These are phyloP conservation scores for Hypoxylon subgilvum DNA, from an alignment of 495 filamentous ascomycete genomes.

Conservation along the genomic window DNA sequence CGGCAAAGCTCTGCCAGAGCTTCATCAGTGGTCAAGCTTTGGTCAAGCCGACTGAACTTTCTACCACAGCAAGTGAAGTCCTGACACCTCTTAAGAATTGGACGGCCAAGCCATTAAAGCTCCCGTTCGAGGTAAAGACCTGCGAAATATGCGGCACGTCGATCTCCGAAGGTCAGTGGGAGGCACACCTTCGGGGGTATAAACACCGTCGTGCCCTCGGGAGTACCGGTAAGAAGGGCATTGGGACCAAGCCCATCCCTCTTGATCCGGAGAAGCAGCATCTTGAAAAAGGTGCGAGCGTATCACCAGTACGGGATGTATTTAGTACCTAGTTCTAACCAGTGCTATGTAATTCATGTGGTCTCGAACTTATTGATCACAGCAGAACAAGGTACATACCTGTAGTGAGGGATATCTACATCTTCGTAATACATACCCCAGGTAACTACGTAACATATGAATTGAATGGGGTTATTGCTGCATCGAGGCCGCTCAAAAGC, in stretches of 20 bases:
- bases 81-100: slow-evolving; percentile 60
- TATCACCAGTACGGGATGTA: no score
- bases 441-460: no score
- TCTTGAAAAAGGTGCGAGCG: not conserved
- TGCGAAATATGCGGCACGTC: slow-evolving; percentile 79
- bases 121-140: slow-evolving; percentile 57
- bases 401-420: no score
- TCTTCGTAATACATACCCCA: no score
- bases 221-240: slow-evolving; percentile 39
- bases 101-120: slow-evolving; percentile 51
- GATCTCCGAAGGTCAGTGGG: slow-evolving; percentile 74
- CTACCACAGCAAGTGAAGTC: slow-evolving; percentile 60
- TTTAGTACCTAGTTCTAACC: not conserved
- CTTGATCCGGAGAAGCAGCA: slow-evolving; percentile 2
- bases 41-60: slow-evolving; percentile 67
- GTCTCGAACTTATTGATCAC: no score
- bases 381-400: no score
- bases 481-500: no score
- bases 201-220: slow-evolving; percentile 54
- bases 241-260: slow-evolving; percentile 38
- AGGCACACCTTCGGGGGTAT: slow-evolving; percentile 71
- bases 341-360: not conserved
- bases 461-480: not conserved
- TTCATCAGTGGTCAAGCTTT: slow-evolving; percentile 65
- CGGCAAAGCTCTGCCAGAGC: slow-evolving; percentile 61